phyloP scores from a whole-genome alignment of 257 asterid species.

The Petunia axillaris region DNA sequence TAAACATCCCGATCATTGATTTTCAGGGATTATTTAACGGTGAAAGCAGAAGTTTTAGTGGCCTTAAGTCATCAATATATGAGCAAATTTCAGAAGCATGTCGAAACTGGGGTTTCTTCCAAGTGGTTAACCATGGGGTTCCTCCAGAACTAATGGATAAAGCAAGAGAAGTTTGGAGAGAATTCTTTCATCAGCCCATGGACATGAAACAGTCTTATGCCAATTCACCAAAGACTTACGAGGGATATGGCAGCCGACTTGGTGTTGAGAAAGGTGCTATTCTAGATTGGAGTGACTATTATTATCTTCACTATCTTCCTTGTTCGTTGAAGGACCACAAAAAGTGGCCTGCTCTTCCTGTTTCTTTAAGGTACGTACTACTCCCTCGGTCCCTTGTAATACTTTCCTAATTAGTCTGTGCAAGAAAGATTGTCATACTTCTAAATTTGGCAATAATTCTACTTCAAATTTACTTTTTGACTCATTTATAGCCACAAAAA shows the following conservation, averaged over 20 bases:
- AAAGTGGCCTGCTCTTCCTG: constrained; percentile 83
- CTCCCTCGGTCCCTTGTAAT: background rate
- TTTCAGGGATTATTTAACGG: constrained; percentile 31
- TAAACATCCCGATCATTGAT: constrained; percentile 62
- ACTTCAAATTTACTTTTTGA: no score
- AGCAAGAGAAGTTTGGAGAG: constrained; percentile 67
- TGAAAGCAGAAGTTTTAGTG: background rate
- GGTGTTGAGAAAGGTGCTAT: constrained; percentile 80
- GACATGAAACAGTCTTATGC: constrained; percentile 62
- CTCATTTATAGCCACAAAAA: no score
- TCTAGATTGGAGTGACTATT: constrained; percentile 94
- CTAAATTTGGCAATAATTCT: no score
- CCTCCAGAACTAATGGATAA: constrained; percentile 57
- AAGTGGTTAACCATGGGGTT: constrained; percentile 79
- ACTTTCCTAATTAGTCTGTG: no score
- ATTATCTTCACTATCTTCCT: constrained; percentile 74
- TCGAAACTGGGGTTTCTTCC: constrained; percentile 82
- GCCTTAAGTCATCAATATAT: background rate
- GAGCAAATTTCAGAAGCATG: constrained; percentile 55
- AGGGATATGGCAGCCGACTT: constrained; percentile 85
- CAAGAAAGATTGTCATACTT: no score
- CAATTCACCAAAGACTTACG: constrained; percentile 72
- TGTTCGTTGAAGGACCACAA: constrained; percentile 56
- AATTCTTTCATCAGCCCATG: constrained; percentile 70
- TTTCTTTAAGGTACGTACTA: constrained; percentile 49